A percentile compares a stretch with the other conserved stretches of the same genome.
phyloP scores from a whole-genome alignment of 305 asterid genomes.

The Solanum hybrid region DNA sequence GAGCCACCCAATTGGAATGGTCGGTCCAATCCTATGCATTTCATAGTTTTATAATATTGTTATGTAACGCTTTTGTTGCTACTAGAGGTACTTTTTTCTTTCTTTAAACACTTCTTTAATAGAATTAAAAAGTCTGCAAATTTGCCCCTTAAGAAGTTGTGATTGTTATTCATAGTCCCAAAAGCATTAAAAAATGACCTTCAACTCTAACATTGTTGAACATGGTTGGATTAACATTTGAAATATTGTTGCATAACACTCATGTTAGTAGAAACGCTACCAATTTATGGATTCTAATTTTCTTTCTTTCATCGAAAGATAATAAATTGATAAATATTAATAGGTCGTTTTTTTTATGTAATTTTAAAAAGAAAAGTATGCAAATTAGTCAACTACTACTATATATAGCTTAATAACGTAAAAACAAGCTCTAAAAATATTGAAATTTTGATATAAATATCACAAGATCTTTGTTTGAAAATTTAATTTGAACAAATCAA shows the following conservation, averaged over 20 bases:
- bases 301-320: neutral
- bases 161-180: neutral
- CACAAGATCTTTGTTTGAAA: neutral
- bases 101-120: neutral
- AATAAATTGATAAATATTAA: neutral
- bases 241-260: neutral
- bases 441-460: neutral
- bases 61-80: neutral
- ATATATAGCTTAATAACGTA: neutral
- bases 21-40: neutral
- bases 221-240: neutral
- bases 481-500: neutral
- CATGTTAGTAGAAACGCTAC: neutral
- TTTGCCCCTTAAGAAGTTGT: neutral
- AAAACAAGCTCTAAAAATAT: neutral
- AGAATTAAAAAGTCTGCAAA: neutral
- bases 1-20: neutral
- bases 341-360: neutral
- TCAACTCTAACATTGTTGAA: neutral
- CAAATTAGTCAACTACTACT: neutral
- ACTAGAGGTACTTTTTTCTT: neutral
- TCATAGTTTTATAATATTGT: neutral
- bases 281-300: neutral
- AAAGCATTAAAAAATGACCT: neutral
- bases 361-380: neutral